Base-by-base conservation (phyloP, 2,329 filamentous ascomycete genomes). In the Graphiopsis chlorocephala region DNA sequence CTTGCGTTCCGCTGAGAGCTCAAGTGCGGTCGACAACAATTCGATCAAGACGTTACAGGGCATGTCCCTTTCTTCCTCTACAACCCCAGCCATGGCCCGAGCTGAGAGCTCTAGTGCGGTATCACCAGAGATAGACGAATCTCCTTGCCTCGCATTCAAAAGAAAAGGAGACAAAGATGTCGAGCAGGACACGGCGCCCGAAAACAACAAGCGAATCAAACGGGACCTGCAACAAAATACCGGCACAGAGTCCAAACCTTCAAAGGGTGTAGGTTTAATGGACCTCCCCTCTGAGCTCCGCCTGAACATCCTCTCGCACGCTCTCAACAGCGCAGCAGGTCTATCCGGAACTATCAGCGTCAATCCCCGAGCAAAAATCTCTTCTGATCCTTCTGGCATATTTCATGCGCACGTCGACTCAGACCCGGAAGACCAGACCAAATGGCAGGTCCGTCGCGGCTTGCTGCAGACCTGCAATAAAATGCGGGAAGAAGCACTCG, bases 401-500 rank as follows among this genome's bases (percentile, higher is more conserved):
- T 26, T 25, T 17, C 48, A 29, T n/a, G 48, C 17, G 7, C 12
- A 17, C 26, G 48, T 17, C 48, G 15, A 6, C 48, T 25, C 26
- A 3, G 15, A 8, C 15, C n/a, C n/a, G 17, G 8, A 17, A 29
- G 26, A 28, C 15, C 56, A 23, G 15, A 61, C 58, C 14, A 48
- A 61, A n/a, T 61, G 58, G 58, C 58, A 50, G 2, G 20, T 12
- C 11, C 42, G 58, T 4, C 28, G 29, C n/a, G 58, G 58, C 11
- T 4, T 61, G n/a, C 26, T 61, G 11, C 58, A 61, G 5, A 26
- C 58, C 28, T 50, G 28, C 58, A 14, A 33, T 8, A 3, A 14
- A 14, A 20, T 61, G 42, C 58, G 58, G 17, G 58, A 31, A 25
- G 58, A 61, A 50, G 28, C 42, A 28, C 58, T 61, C 11, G 42